Base-by-base conservation (phyloP, 805 yeast genomes). In the Wickerhamomyces ciferrii region DNA sequence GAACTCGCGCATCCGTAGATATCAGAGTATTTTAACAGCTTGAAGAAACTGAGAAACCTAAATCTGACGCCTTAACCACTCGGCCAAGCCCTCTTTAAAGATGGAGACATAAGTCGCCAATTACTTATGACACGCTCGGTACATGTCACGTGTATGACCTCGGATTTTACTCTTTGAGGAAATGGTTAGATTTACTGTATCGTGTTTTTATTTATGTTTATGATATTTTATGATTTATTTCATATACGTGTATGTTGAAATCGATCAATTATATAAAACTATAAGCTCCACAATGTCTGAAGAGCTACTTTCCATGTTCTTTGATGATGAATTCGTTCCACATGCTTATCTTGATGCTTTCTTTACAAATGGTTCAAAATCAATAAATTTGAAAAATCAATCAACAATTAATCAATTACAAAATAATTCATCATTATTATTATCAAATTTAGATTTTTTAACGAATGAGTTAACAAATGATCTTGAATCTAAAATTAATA, bases 321-420 rank as follows among this genome's bases (percentile, higher is more conserved):
- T 83, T 50, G 87, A 84, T 51, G 77, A 74, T 19, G 78, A 76
- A 23, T 84, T 84, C 57, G 78, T 75, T 17, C 85, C 89, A 1
- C 76, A 78, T 45, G 78, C 78, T 37, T 85, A 76, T 54, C 72
- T 85, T 18, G 87, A 85, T 58, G 81, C 85, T 2, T 63, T 84
- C 15, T 72, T 80, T 49, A 68, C 76, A 41, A 67, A 45, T 9
- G n/a, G 36, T 9, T 21, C 74, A 3, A 50, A 46, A 5, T 34
- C 50, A 19, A 47, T 50, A 4, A 46, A 45, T 46, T 38, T 43
- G 35, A 42, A 25, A 43, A 48, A 36, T 53, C 66, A 17, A 43
- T 55, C 4, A 67, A 69, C 48, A 63, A 72, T 51, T 56, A 68
- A 46, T 14, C 62, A 69, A 24, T 61, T 81, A 17, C 78, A 77